phyloP scores from a whole-genome alignment of 805 yeast species.

The Zygosaccharomyces bailii region DNA sequence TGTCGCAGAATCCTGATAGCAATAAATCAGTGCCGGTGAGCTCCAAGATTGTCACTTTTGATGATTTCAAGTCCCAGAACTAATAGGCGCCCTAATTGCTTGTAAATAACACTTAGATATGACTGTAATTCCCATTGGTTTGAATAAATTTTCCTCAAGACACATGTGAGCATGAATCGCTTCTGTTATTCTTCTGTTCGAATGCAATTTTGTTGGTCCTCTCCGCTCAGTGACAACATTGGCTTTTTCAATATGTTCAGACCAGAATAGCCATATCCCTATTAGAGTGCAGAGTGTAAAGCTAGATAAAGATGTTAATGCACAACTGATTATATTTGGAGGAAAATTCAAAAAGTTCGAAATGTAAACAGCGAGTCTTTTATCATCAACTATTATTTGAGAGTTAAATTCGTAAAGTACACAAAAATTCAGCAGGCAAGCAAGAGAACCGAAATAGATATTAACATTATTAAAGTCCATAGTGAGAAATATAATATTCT shows the following conservation, averaged over 20 bases:
- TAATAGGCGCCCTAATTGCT: neutral
- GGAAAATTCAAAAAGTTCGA: constrained; percentile 81
- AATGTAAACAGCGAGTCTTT: constrained; percentile 86
- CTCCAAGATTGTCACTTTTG: constrained; percentile 19
- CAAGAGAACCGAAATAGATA: constrained; percentile 60
- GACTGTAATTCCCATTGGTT: neutral
- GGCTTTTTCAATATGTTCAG: constrained; percentile 67
- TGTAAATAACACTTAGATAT: constrained; percentile 7
- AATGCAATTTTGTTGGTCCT: constrained; percentile 37
- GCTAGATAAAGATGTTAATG: constrained; percentile 50
- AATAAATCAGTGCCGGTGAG: constrained; percentile 16
- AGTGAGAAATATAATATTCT: too few relatives aligned
- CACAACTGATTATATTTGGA: constrained; percentile 58
- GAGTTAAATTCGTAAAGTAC: too few relatives aligned
- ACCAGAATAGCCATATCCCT: constrained; percentile 64
- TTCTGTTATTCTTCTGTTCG: constrained; percentile 68
- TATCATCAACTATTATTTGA: too few relatives aligned
- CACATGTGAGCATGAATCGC: constrained; percentile 71
- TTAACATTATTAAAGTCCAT: constrained; percentile 45
- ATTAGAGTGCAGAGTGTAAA: too few relatives aligned
- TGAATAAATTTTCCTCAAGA: constrained; percentile 56
- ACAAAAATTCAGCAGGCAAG: constrained; percentile 68
- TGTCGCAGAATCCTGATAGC: constrained; percentile 36
- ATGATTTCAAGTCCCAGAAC: constrained; percentile 13
- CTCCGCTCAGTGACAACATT: constrained; percentile 63